Evolutionary conservation across 2,329 filamentous ascomycete genomes (phyloP), one percentile per base, ranked within the genome.

Genomic region (Balansia obtecta): DNA sequence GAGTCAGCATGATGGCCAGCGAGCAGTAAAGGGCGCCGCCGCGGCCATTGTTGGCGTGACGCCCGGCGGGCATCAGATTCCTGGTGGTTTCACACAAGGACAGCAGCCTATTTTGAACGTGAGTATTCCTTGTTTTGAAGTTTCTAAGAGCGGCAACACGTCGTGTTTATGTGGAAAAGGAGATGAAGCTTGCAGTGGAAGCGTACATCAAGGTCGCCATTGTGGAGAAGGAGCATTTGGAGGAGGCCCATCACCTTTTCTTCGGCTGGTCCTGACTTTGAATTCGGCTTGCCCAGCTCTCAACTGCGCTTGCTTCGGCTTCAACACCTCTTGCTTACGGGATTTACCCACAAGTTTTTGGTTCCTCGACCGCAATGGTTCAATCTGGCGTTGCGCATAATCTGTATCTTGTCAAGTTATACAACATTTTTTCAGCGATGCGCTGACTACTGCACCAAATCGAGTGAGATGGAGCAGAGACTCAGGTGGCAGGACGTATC

Each of bases 1-100:
- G 53, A 52, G 55, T 18, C 55, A 58, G 32, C 86, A 88, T 62
- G 81, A 83, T 45, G 70, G 74, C 48, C 72, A 75, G n/a, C 79
- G 79, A 55, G 68, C 75, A 65, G 53, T 71, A 6, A 67, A 65
- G 50, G 62, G 61, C 44, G 56, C 58, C n/a, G 55, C 51, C 41
- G 58, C 67, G 58, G 76, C 75, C 33, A 74, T 72, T 48, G 70
- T 72, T 73, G 65, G 74, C 68, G 61, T 75, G 30, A 64, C 62
- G 20, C 61, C 68, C 15, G 64, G 60, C 13, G 64, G 62, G 4
- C 65, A 67, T 50, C 66, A 68, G 56, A 64, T 68, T 30, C 65
- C 67, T 4, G 65, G 66, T 2, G 65, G 66, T 11, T 68, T 69
- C 37, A 63, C 65, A 1, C 69, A 70, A 46, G 68, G 69, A 34